These are phyloP conservation scores for Podospora tetraspora DNA, from an alignment of 495 filamentous ascomycete genomes.

Conservation along the genomic window DNA sequence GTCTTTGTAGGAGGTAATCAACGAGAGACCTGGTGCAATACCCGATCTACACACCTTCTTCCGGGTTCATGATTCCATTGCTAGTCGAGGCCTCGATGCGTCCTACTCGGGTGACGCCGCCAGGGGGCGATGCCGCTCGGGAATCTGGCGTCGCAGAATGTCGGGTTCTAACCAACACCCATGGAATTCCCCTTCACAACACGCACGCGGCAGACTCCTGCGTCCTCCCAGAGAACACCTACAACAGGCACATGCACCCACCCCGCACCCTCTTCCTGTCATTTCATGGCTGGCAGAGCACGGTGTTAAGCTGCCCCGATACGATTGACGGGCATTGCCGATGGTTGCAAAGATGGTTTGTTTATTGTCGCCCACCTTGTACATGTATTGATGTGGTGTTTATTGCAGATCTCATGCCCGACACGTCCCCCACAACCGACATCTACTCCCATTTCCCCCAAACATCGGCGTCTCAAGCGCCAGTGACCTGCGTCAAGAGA, in stretches of 20 bases:
- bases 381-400: background rate
- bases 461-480: background rate
- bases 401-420: background rate
- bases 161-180: background rate
- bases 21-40: background rate
- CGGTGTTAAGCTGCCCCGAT: too few species aligned
- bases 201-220: too few species aligned
- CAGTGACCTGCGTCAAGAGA: constrained; percentile 15
- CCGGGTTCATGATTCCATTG: too few species aligned
- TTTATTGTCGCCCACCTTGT: background rate
- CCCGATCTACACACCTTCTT: background rate
- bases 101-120: background rate
- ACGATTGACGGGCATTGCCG: background rate
- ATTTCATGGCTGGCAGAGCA: background rate
- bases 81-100: background rate
- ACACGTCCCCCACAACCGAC: background rate
- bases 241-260: background rate
- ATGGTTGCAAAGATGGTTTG: background rate
- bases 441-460: background rate
- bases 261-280: background rate
- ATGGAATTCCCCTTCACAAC: too few species aligned
- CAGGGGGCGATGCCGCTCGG: background rate
- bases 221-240: background rate
- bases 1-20: background rate
- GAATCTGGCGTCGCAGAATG: background rate